These are phyloP conservation scores for Didymella keratinophila DNA, from an alignment of 2,329 filamentous ascomycete species.

Conservation along the genomic window DNA sequence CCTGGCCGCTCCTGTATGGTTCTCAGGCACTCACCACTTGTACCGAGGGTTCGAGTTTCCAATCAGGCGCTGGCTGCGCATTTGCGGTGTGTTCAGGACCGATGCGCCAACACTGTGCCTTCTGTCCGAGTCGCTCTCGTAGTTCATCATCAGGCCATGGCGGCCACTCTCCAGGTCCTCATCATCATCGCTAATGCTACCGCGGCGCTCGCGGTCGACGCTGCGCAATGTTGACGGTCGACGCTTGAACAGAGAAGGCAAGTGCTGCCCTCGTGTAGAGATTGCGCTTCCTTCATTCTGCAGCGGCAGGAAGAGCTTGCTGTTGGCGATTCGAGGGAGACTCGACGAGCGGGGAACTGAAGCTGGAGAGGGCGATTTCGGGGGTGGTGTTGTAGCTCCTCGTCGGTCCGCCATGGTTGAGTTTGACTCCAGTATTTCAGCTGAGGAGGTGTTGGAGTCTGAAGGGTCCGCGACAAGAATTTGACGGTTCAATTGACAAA, in stretches of 20 bases:
- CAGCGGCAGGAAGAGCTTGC: conserved; percentile 54
- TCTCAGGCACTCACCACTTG: conserved; percentile 66
- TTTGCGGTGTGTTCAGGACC: conserved; percentile 66
- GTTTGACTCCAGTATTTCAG: not conserved
- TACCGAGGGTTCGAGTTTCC: conserved; percentile 88
- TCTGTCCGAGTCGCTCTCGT: conserved; percentile 48
- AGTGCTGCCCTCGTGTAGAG: conserved; percentile 55
- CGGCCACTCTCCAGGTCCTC: conserved; percentile 42
- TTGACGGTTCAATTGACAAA: not conserved
- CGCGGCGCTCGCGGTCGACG: conserved; percentile 36
- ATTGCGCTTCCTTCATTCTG: conserved; percentile 47
- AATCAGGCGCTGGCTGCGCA: conserved; percentile 85
- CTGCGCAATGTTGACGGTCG: conserved; percentile 44
- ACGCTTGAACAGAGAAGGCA: conserved; percentile 48
- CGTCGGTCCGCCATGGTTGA: conserved; percentile 30
- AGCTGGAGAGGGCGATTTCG: conserved; percentile 28
- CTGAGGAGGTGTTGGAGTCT: not conserved
- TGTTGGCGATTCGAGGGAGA: conserved; percentile 44
- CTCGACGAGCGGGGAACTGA: conserved; percentile 33
- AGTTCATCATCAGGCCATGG: conserved; percentile 40
- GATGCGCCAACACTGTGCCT: conserved; percentile 54
- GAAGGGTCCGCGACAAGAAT: not conserved
- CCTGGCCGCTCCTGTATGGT: too few relatives aligned
- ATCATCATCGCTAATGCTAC: conserved; percentile 43
- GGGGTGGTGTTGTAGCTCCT: conserved; percentile 24